Evolutionary conservation across 495 filamentous ascomycete genomes (phyloP).

Genomic region (Neurospora sp.): DNA sequence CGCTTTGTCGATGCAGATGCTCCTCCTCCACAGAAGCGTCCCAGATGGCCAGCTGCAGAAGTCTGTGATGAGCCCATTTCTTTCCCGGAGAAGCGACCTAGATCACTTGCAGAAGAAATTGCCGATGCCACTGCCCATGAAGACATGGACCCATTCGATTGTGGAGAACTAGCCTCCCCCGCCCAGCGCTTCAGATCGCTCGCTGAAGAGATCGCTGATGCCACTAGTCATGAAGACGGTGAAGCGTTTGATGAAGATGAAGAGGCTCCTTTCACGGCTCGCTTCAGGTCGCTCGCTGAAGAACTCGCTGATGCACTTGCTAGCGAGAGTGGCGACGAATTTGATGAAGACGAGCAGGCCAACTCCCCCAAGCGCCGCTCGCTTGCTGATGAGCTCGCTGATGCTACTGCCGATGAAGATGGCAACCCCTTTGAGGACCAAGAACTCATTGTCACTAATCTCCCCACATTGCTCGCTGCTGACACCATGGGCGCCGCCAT

Average conservation of each 20-base stretch:
- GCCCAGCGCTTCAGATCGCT: background rate
- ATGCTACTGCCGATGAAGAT: background rate
- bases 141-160: background rate
- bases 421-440: background rate
- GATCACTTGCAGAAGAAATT: background rate
- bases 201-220: background rate
- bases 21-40: background rate
- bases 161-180: background rate
- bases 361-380: background rate
- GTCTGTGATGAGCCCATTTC: background rate
- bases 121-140: background rate
- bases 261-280: background rate
- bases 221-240: background rate
- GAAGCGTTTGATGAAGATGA: background rate
- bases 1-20: background rate
- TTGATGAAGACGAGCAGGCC: background rate
- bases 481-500: background rate
- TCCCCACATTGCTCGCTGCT: background rate
- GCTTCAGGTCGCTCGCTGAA: background rate
- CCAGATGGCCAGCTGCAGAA: background rate
- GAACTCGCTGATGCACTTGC: background rate
- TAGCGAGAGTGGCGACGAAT: background rate
- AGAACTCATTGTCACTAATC: background rate
- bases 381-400: background rate
- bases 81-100: background rate